Evolutionary conservation across 148 eudicot genomes (phyloP).

Genomic region (Camellia japonica): DNA sequence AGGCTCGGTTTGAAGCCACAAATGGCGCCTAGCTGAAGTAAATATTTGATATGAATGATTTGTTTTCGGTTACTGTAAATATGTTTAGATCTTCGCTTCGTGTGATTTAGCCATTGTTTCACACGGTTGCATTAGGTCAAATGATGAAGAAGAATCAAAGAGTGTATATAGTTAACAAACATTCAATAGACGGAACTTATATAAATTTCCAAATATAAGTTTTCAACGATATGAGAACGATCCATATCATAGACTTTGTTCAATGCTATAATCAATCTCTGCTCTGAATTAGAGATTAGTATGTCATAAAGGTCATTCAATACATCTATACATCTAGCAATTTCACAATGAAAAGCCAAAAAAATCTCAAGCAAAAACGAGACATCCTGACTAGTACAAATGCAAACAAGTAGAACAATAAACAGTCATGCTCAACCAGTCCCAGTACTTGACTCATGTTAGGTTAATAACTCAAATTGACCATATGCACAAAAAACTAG

Average conservation of each 20-base stretch:
- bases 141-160: neutral
- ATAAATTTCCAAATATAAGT: neutral
- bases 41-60: neutral
- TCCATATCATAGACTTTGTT: neutral
- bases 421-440: no score
- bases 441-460: no score
- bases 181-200: neutral
- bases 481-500: no score
- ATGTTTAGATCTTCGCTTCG: neutral
- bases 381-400: no score
- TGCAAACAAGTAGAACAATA: no score
- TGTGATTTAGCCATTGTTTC: neutral
- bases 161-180: neutral
- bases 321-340: neutral
- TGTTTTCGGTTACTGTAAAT: constrained; percentile 1
- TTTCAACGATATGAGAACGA: neutral
- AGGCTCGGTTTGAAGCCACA: neutral
- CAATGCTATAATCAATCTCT: no score
- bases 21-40: neutral
- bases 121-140: neutral
- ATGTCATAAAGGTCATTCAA: no score
- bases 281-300: no score
- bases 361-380: neutral
- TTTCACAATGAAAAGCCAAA: neutral
- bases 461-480: no score